Evolutionary conservation across 2,329 filamentous ascomycete genomes (phyloP), one percentile per base, ranked within the genome.

Genomic region (Xylariaceae sp.): DNA sequence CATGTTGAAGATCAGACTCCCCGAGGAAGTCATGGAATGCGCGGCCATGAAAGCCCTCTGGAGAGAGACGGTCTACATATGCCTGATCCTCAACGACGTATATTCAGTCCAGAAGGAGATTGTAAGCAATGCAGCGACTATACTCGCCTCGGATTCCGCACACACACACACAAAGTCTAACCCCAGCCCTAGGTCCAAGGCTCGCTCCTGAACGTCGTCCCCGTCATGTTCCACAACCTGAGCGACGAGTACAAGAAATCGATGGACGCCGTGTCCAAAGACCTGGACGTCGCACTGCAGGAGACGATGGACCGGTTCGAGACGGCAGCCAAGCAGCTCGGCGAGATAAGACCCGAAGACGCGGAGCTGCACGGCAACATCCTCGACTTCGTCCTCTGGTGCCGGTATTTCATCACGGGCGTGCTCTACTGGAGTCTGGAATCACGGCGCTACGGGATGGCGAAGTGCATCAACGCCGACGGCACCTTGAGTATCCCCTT

Each of bases 41-140:
- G 34, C 30, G 6, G 47, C 48, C 2, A 55, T 56, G 52, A 50
- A 44, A 33, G 41, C 47, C 8, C 52, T 56, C 14, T 55, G 54
- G 52, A 50, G 39, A 19, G 51, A 55, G 26, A 55, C 51, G 0
- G 31, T 55, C 14, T 36, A 52, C 9, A 52, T 55, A 43, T 56
- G 54, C 44, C 48, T 54, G 9, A 51, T 56, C 12, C 51, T 54
- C 17, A 56, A 56, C 15, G 54, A 55, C 24, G 37, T 55, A 18
- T 54, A 55, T 30, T 56, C 54, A 0, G 49, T 48, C 2, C 52
- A 56, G 38, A 56, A 55, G 36, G 53, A 56, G 44, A 56, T 56
- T 33, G 53, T 50, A 50, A 51, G 52, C 21, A n/a, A n/a, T n/a
- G n/a, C n/a, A n/a, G n/a, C n/a, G n/a, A n/a, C n/a, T n/a, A n/a